These are phyloP conservation scores for Rheum nobile DNA, from an alignment of 148 eudicot species.

Conservation along the genomic window DNA sequence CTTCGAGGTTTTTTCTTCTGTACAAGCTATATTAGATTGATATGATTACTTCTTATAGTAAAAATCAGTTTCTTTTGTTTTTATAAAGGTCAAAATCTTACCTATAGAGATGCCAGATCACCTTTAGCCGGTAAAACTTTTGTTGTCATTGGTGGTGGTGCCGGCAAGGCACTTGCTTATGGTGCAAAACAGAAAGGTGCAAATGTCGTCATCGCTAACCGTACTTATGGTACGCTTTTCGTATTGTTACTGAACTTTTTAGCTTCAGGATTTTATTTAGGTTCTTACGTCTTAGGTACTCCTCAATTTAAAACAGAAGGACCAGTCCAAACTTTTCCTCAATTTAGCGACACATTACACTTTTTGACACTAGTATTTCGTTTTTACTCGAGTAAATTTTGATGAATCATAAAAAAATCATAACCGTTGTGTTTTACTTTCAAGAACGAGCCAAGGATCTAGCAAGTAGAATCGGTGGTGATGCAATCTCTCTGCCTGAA, in stretches of 20 bases:
- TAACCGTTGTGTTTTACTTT: neutral
- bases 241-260: neutral
- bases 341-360: neutral
- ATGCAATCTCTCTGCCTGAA: slow-evolving; percentile 46
- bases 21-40: neutral
- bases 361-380: too few relatives aligned
- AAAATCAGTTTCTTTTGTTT: neutral
- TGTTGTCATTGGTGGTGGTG: slow-evolving; percentile 68
- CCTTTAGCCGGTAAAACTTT: slow-evolving; percentile 47
- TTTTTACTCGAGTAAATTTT: too few relatives aligned
- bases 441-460: slow-evolving; percentile 52
- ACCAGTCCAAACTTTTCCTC: too few relatives aligned
- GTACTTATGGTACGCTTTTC: slow-evolving; percentile 39
- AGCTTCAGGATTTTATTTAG: neutral
- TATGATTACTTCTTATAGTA: neutral
- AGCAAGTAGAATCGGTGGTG: slow-evolving; percentile 43
- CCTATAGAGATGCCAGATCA: slow-evolving; percentile 2
- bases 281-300: too few relatives aligned
- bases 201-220: slow-evolving; percentile 50
- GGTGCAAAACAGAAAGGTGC: slow-evolving; percentile 67
- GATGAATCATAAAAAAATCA: neutral
- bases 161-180: slow-evolving; percentile 66
- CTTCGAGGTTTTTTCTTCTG: slow-evolving; percentile 30
- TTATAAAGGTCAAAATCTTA: neutral
- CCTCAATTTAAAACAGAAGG: too few relatives aligned